A percentile compares a stretch with the other conserved stretches of the same genome.
These are phyloP conservation scores for Megacollybia marginata DNA, from an alignment of 768 basidiomycete genomes.

Conservation along the genomic window DNA sequence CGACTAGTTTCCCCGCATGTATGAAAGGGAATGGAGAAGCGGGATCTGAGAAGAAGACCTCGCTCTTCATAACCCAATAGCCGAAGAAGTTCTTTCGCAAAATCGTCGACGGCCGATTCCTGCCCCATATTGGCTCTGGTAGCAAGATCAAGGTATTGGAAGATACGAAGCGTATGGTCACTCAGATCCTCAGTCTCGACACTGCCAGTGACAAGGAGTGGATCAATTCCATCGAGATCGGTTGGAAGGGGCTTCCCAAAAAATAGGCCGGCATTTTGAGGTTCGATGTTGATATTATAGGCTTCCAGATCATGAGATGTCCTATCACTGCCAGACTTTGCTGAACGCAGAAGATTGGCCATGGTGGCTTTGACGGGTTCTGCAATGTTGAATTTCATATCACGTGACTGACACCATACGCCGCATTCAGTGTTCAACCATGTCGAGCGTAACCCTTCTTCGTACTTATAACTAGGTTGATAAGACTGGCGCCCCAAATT, in stretches of 20 bases:
- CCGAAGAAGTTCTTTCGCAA: constrained; percentile 7
- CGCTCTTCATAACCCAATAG: constrained; percentile 7
- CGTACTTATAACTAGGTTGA: no score
- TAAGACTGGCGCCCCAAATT: no score
- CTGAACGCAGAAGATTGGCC: background rate
- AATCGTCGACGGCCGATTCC: constrained; percentile 8
- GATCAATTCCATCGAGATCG: background rate
- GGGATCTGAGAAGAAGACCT: constrained; percentile 4
- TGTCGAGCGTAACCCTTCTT: no score
- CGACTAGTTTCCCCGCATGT: constrained; percentile 10
- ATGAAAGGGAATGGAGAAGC: constrained; percentile 8
- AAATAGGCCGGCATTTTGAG: background rate
- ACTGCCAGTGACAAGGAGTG: background rate
- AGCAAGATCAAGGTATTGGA: constrained; percentile 13
- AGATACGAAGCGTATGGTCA: constrained; percentile 5
- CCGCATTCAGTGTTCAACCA: no score
- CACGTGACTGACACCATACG: no score
- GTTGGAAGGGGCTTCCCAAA: background rate
- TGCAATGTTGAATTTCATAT: no score
- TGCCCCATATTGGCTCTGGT: constrained; percentile 4
- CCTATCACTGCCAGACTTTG: background rate
- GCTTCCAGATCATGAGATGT: constrained; percentile 3
- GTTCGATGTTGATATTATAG: background rate
- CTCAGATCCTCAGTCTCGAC: background rate
- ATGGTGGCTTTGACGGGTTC: no score